Base-by-base conservation (phyloP, 1,284 basidiomycete genomes). In the Ceratobasidium papillatum region DNA sequence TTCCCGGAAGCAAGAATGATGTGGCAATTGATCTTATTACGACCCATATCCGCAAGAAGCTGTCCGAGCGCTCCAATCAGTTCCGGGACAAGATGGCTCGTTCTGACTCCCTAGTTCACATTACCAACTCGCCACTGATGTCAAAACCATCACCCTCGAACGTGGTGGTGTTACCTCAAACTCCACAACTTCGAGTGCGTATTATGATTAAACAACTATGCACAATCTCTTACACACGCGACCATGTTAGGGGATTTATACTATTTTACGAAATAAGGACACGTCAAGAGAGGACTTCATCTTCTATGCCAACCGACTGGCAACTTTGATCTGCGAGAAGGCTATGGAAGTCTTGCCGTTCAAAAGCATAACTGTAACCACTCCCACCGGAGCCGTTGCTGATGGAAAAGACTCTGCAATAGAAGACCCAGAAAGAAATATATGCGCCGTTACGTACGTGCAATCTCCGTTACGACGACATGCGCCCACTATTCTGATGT, bases 11-110 rank as follows among this genome's bases (percentile, higher is more conserved):
- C 7, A 89, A 94, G 78, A 98, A 98, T 79, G 82, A 88, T 19
- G 91, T 94, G n/a, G 96, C 97, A 3, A 96, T 98, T 75, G 95
- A 98, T 72, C 86, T 99, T 25, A 95, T 99, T 74, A 91, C 93
- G 27, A 95, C 94, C 0, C 97, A 99, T 80, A 90, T 99, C 76
- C 89, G 91, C 64, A 88, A 91, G 58, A 92, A 98, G 81, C 87
- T 99, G 30, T 88, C 91, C 69, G 90, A 94, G 68, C 89, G 95
- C 2, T 87, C 91, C 1, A 87, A 89, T 34, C 86, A 87, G 59
- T 91, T 97, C 80, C 85, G 95, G n/a, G 86, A 88, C 76, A 87
- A 90, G 78, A 87, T 96, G 79, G 90, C 89, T 74, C 75, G 73
- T 27, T 74, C 64, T 9, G 64, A 81, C 78, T 77, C 77, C 36